phyloP scores from a whole-genome alignment of 2,329 filamentous ascomycete genomes.

The Fusarium zealandicum region DNA sequence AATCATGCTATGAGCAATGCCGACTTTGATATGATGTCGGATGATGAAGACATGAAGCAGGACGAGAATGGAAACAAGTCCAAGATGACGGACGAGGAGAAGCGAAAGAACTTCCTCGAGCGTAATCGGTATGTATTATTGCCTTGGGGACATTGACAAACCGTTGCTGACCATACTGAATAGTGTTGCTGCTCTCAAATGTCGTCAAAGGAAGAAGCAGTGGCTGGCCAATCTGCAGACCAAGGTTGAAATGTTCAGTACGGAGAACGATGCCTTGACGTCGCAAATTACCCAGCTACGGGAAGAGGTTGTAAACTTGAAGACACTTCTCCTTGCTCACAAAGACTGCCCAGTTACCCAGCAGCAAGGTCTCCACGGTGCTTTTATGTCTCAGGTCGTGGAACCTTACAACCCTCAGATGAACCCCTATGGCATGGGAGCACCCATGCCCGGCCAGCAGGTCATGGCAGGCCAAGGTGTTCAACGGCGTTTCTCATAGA shows the following conservation, averaged over 20 bases:
- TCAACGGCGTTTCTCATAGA: conserved; percentile 65
- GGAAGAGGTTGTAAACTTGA: conserved; percentile 94
- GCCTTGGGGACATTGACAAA: background rate
- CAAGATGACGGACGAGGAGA: conserved; percentile 77
- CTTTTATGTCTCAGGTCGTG: conserved; percentile 63
- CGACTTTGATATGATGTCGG: conserved; percentile 58
- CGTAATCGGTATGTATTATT: conserved; percentile 80
- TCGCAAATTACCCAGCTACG: conserved; percentile 83
- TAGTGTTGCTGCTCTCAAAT: conserved; percentile 95
- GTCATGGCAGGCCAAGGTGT: conserved; percentile 64
- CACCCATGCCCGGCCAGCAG: conserved; percentile 58
- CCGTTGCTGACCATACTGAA: conserved; percentile 6
- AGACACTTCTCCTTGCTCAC: conserved; percentile 89
- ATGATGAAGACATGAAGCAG: conserved; percentile 52
- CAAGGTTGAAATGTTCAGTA: conserved; percentile 92
- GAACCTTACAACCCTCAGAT: conserved; percentile 63
- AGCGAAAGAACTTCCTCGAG: conserved; percentile 97
- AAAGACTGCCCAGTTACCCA: conserved; percentile 96
- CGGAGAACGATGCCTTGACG: conserved; percentile 87
- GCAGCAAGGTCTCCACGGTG: conserved; percentile 71
- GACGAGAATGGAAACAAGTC: conserved; percentile 30
- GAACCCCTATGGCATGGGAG: conserved; percentile 66
- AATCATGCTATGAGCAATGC: conserved; percentile 47
- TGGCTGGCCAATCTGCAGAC: conserved; percentile 94
- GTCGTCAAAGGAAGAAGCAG: conserved; percentile 97